Base-by-base conservation (phyloP, 2,329 filamentous ascomycete species). In the Pyrenophora teres region DNA sequence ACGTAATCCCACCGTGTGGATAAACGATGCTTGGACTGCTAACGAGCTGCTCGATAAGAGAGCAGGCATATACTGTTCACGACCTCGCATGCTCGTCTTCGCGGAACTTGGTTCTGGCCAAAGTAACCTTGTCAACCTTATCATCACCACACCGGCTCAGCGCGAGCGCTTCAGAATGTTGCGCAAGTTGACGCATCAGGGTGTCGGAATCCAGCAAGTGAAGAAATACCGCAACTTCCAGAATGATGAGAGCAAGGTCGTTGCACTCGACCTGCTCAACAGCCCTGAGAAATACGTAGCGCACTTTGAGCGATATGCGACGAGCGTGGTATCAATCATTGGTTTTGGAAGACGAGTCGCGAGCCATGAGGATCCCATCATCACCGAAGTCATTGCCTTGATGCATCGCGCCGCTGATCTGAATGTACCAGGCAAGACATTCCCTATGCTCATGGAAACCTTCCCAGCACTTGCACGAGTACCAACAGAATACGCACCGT, bases 371-470 rank as follows among this genome's bases (percentile, higher is more conserved):
- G 82, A 85, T 57, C 81, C 82, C 4, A 83, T 83, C 60, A 80
- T 84, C 53, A 82, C 81, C 3, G 82, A 85, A 62, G 83, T 82
- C n/a, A 81, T 85, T 50, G 78, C 80, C 0, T 71, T 82, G 27
- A 81, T 85, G 77, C 80, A 85, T 50, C 75, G 81, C 46, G 81
- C 82, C 0, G 82, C 81, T 2, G 81, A 83, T 48, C 70, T 85
- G 4, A 74, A 75, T 21, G 73, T 75, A 1, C 71, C 71, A 1
- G 84, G 74, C 15, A 82, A 82, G 63, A 78, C 70, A 0, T 84
- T 85, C 52, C 82, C 83, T 3, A 83, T 83, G 79, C 67, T 85
- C 23, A 76, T 83, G 70, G 81, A 83, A 64, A 83, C 81, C 0
- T 83, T 83, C 64, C 78, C 77, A 37, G 67, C 82, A 2, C 77